Evolutionary conservation across 2,329 filamentous ascomycete genomes (phyloP), one percentile per base, ranked within the genome.

Genomic region (Ophiocordyceps robertsii): DNA sequence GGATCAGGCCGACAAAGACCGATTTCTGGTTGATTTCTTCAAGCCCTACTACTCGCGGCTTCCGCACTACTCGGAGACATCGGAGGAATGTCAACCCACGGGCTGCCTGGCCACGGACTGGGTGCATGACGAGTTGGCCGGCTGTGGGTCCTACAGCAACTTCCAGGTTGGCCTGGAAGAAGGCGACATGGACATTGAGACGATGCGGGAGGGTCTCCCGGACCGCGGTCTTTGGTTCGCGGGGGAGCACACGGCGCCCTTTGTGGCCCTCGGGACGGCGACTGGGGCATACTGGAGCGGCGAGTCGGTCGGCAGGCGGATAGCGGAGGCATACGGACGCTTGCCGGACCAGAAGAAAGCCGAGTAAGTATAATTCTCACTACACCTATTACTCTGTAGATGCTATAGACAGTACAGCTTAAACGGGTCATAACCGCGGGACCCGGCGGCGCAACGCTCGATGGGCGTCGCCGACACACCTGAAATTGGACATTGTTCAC

Each of bases 211-310:
- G 35, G 80, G 81, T 1, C 51, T 83, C 49, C 80, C 79, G 1
- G 77, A 76, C 12, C 66, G 77, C 19, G 79, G 84, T 0, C 56
- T 95, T 9, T 95, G 88, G 88, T 69, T 95, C 49, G 88, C 88
- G 0, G 88, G 88, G 0, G 88, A 95, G 63, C 88, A 95, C 63
- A 94, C 87, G 19, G 82, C 86, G 43, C 88, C 89, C 5, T 94
- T 95, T 65, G 80, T 93, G 27, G 88, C 84, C 11, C 61, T 95
- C 47, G 90, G 89, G 0, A 95, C 89, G 5, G 84, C 82, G 12
- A 93, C 87, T 1, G 90, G 90, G 1, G 90, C 90, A 11, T 95
- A 87, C 59, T 94, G 86, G 86, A 87, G 84, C 57, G 89, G 89
- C 1, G 86, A 94, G 65, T 74, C 72, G 17, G 84, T 88, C 30